Conservation (phyloP, 2,329 filamentous ascomycete genomes). For the Sordariomycetes sp. region DNA sequence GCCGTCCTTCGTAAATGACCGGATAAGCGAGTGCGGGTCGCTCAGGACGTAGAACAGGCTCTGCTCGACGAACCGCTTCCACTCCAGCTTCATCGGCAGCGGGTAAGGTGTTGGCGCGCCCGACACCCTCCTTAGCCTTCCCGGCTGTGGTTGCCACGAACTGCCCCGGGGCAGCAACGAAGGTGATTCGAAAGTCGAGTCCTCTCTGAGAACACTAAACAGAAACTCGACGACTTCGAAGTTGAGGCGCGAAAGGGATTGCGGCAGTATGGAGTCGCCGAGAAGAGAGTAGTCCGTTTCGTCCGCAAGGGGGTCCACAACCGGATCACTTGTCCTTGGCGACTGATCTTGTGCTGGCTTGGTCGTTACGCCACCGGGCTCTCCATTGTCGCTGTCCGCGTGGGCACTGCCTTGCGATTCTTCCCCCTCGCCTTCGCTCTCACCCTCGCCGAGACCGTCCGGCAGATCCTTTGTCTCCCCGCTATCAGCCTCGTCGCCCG, state of each 20-base stretch:
- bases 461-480: neutral
- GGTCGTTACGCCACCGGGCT: slow-evolving; percentile 2
- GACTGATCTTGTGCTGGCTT: neutral
- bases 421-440: neutral
- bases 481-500: neutral
- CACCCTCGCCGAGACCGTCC: neutral
- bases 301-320: neutral
- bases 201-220: slow-evolving; percentile 48
- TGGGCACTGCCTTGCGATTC: slow-evolving; percentile 8
- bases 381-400: slow-evolving; percentile 10
- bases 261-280: slow-evolving; percentile 30
- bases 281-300: neutral
- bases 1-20: slow-evolving; percentile 44
- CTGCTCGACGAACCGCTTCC: slow-evolving; percentile 53
- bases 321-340: neutral
- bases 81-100: slow-evolving; percentile 29
- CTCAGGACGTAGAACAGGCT: slow-evolving; percentile 54
- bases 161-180: slow-evolving; percentile 4
- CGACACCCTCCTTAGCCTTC: slow-evolving; percentile 3
- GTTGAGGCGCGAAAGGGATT: slow-evolving; percentile 43
- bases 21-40: slow-evolving; percentile 40
- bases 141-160: slow-evolving; percentile 4
- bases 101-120: slow-evolving; percentile 11
- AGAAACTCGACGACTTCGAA: slow-evolving; percentile 48
- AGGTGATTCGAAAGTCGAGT: slow-evolving; percentile 37